Conservation (phyloP, 2,329 filamentous ascomycete genomes). For the Botryotinia convoluta region DNA sequence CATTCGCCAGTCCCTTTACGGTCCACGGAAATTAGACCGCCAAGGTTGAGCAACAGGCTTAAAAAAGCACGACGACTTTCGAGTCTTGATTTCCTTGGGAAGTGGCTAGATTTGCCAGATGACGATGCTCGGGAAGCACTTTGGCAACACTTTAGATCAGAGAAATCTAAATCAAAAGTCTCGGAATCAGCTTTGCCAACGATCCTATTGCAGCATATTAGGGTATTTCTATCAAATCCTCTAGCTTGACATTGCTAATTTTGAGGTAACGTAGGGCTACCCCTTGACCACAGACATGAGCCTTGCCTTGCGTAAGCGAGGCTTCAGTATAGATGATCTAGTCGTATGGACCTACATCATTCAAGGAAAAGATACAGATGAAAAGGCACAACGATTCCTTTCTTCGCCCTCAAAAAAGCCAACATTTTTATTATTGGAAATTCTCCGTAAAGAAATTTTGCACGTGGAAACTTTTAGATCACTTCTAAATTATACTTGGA, state of each 20-base stretch:
- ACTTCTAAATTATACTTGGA: conserved; percentile 24
- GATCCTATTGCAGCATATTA: conserved; percentile 25
- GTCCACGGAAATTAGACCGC: background rate
- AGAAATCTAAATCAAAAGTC: background rate
- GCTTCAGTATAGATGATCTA: conserved; percentile 30
- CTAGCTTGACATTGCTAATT: background rate
- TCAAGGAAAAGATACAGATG: conserved; percentile 24
- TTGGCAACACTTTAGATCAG: conserved; percentile 20
- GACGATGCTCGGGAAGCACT: conserved; percentile 11
- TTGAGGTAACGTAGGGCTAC: background rate
- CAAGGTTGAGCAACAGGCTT: background rate
- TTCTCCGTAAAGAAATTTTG: conserved; percentile 29
- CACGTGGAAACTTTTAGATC: conserved; percentile 26
- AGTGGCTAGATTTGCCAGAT: conserved; percentile 27
- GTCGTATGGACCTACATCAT: conserved; percentile 35
- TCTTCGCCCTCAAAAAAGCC: conserved; percentile 24
- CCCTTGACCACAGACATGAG: background rate
- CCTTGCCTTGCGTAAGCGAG: conserved; percentile 15
- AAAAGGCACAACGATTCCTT: conserved; percentile 31
- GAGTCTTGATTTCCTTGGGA: conserved; percentile 18
- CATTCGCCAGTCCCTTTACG: background rate
- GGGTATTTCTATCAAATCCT: conserved; percentile 2
- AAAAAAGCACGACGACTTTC: conserved; percentile 6
- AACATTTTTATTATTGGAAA: conserved; percentile 32
- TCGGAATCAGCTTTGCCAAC: conserved; percentile 20